Conservation (phyloP, 2,329 filamentous ascomycete genomes). For the Cladosporium sp. region DNA sequence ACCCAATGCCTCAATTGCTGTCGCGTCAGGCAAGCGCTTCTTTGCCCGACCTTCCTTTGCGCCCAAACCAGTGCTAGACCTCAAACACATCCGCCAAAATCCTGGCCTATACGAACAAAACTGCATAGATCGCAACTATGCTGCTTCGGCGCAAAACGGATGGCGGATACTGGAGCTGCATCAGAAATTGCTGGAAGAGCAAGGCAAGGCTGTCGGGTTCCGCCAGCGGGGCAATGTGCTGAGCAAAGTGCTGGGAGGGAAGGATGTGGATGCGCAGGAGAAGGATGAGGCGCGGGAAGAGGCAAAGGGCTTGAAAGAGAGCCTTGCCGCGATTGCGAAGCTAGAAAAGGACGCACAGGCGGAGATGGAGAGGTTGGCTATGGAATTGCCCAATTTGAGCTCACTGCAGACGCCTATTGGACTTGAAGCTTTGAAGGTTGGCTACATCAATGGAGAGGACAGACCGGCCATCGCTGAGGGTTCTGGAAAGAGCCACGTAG, state of each 20-base stretch:
- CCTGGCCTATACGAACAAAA: conserved; percentile 76
- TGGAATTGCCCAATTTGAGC: conserved; percentile 82
- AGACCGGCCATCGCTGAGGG: not conserved
- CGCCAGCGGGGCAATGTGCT: conserved; percentile 65
- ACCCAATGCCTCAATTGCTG: not conserved
- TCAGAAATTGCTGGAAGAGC: conserved; percentile 46
- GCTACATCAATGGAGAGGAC: conserved; percentile 70
- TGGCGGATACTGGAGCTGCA: conserved; percentile 50
- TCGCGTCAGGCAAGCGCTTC: conserved; percentile 12
- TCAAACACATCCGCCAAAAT: conserved; percentile 87
- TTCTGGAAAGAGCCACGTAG: conserved; percentile 46
- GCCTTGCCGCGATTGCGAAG: conserved; percentile 57
- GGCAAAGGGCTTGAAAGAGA: conserved; percentile 60
- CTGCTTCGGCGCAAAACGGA: conserved; percentile 47
- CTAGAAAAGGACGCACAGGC: conserved; percentile 56
- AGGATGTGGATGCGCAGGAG: conserved; percentile 23
- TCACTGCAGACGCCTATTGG: conserved; percentile 70
- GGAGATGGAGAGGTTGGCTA: conserved; percentile 70
- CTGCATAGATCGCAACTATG: conserved; percentile 81
- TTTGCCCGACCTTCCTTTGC: conserved; percentile 63
- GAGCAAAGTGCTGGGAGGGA: conserved; percentile 47
- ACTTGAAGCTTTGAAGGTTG: conserved; percentile 59
- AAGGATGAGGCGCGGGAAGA: conserved; percentile 52
- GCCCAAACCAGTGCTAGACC: conserved; percentile 73
- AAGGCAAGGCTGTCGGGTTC: conserved; percentile 56